Evolutionary conservation across 768 basidiomycete genomes (phyloP), one percentile per base, ranked within the genome.

Genomic region (Kwoniella heveanensis): DNA sequence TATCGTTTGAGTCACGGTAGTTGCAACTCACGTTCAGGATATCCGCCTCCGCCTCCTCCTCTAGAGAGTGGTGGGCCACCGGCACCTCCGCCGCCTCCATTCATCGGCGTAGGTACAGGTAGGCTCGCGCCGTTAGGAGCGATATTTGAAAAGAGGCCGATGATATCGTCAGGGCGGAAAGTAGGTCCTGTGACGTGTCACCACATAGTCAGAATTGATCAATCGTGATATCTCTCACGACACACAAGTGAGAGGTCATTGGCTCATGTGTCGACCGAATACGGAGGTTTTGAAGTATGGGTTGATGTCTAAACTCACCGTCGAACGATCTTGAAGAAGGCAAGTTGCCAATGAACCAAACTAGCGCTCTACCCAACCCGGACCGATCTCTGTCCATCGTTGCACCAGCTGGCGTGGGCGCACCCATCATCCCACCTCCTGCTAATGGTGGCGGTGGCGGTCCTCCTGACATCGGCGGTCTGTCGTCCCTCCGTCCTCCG

Each of bases 101-200:
- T 12, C 52, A 21, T 37, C 19, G 39, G 39, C 15, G 29, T 29
- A 19, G 49, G 36, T 44, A 60, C 62, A 0, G 62, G 64, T 1
- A 64, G 26, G 27, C 73, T 60, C 4, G 57, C 19, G 6, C 71
- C 74, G 15, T 54, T 54, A 21, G 57, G 53, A 12, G 55, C 44
- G 39, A 72, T 74, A 44, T 86, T 90, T 36, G 87, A 84, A 79
- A 96, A 88, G 29, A 92, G 74, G 65, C 88, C 88, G 87, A 97
- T 88, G 39, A 95, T 82, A 78, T 95, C 92, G 29, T 96, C 93
- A 1, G 89, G 88, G 60, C 90, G 84, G 82, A 95, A 95, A 39
- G 91, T 85, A 9, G 93, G 93, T 3, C 92, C 92, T 94, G 69
- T 36, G 12, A 48, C 48, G 48, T 24, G 7, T 47, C 48, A 49